Base-by-base conservation (phyloP, 2,329 filamentous ascomycete genomes). In the Aspergillus amoenus region DNA sequence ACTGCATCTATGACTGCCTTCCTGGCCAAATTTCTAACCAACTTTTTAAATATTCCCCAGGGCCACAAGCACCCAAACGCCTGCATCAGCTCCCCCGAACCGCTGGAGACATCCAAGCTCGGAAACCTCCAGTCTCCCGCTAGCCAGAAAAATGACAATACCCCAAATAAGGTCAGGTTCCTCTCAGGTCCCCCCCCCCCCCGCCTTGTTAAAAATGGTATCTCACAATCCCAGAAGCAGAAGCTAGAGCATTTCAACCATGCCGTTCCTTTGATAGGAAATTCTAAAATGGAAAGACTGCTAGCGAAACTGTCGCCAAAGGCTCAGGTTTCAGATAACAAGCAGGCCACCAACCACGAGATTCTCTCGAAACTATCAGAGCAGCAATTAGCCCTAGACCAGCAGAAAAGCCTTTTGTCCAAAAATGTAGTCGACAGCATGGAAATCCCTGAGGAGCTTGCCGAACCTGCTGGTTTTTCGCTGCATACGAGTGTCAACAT, bases 291-390 rank as follows among this genome's bases (percentile, higher is more conserved):
- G 80, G 90, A 94, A 66, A 87, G 87, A 58, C 83, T 79, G 44
- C 68, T 78, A 27, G 71, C 74, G 34, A 77, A 73, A 40, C 66
- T 78, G 40, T 72, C 75, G 18, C 72, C 76, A 32, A 73, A 74
- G 59, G 65, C 72, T 34, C 64, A 66, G 24, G 44, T 57, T 15
- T 58, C 62, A 43, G 53, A 50, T 34, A 47, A 30, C 37, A 62
- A 64, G 40, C 30, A 59, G 37, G 49, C 58, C 24, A 52, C 56
- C 12, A 64, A 66, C 30, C 58, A 68, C 44, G 68, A 68, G 12
- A 64, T 92, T 51, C 78, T 92, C 62, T 84, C 88, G 55, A 89
- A 87, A 69, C 81, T 93, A 47, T 84, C 85, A n/a, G 87, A 92
- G 71, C 88, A 91, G 67, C 84, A 88, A 67, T 78, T 78, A 43